These are phyloP conservation scores for Pelargonium citronellum DNA, from an alignment of 441 rosid genomes.

Conservation along the genomic window DNA sequence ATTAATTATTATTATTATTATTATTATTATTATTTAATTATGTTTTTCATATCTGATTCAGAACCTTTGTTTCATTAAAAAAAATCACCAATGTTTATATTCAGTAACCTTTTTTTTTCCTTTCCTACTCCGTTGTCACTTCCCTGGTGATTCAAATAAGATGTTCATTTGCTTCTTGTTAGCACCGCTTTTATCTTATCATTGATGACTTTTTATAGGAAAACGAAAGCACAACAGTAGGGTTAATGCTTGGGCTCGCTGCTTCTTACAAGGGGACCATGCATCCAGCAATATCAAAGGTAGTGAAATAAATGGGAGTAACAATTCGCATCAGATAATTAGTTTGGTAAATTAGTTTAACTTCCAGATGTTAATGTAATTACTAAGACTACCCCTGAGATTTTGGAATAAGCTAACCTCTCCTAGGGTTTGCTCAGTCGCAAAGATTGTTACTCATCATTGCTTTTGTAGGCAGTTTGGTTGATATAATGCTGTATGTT, in stretches of 20 bases:
- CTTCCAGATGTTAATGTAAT: background rate
- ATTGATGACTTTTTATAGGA: constrained; percentile 39
- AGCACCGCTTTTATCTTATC: constrained; percentile 16
- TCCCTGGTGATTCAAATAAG: constrained; percentile 2
- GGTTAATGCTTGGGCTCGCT: constrained; percentile 95
- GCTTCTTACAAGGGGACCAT: constrained; percentile 92
- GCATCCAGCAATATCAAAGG: constrained; percentile 95
- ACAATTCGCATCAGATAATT: background rate
- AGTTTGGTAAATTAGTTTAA: background rate
- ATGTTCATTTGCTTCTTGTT: background rate
- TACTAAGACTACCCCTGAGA: background rate
- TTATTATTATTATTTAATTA: no score
- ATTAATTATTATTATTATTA: no score
- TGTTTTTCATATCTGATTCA: no score
- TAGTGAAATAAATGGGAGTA: constrained; percentile 18
- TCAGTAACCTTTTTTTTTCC: background rate
- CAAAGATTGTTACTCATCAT: background rate
- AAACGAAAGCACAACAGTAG: constrained; percentile 91
- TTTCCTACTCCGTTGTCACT: background rate
- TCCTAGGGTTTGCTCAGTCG: background rate
- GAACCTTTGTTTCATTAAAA: background rate
- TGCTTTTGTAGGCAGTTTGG: background rate
- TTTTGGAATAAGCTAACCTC: constrained; percentile 1
- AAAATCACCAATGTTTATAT: background rate
- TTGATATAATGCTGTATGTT: background rate